These are phyloP conservation scores for Pseudoneurospora amorphoporcata DNA, from an alignment of 495 filamentous ascomycete genomes.

Conservation along the genomic window DNA sequence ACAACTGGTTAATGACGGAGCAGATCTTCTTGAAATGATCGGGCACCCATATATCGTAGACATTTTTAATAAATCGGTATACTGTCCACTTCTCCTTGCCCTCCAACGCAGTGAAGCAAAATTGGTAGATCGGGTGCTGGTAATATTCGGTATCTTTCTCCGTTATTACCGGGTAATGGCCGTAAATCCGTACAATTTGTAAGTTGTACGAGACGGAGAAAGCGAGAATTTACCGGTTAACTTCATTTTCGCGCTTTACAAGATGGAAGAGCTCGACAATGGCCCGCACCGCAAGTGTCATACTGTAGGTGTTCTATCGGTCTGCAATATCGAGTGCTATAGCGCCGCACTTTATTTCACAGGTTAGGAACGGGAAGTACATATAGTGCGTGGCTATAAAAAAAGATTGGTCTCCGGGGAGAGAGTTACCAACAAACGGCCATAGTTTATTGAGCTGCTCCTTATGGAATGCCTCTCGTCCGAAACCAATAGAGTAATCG, in stretches of 20 bases:
- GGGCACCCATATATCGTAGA: slow-evolving; percentile 34
- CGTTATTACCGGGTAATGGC: slow-evolving; percentile 21
- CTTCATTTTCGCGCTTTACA: slow-evolving; percentile 25
- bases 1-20: slow-evolving; percentile 31
- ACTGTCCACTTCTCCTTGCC: slow-evolving; percentile 10
- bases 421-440: slow-evolving; percentile 22
- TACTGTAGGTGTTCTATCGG: slow-evolving; percentile 21
- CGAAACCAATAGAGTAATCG: slow-evolving; percentile 29
- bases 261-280: slow-evolving; percentile 25
- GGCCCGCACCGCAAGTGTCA: slow-evolving; percentile 27
- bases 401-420: slow-evolving; percentile 1
- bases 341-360: slow-evolving; percentile 21
- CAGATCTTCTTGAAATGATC: slow-evolving; percentile 29
- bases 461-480: slow-evolving; percentile 29
- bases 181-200: slow-evolving; percentile 30
- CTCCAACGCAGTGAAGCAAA: neutral
- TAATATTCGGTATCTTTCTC: slow-evolving; percentile 8
- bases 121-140: slow-evolving; percentile 1
- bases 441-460: slow-evolving; percentile 30
- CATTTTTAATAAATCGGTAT: slow-evolving; percentile 20
- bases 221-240: slow-evolving; percentile 30
- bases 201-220: slow-evolving; percentile 40
- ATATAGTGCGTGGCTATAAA: slow-evolving; percentile 22
- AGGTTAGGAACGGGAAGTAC: slow-evolving; percentile 17
- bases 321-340: slow-evolving; percentile 16